Evolutionary conservation across 1,284 basidiomycete species (phyloP).

Genomic region (Blastosporella zonata): DNA sequence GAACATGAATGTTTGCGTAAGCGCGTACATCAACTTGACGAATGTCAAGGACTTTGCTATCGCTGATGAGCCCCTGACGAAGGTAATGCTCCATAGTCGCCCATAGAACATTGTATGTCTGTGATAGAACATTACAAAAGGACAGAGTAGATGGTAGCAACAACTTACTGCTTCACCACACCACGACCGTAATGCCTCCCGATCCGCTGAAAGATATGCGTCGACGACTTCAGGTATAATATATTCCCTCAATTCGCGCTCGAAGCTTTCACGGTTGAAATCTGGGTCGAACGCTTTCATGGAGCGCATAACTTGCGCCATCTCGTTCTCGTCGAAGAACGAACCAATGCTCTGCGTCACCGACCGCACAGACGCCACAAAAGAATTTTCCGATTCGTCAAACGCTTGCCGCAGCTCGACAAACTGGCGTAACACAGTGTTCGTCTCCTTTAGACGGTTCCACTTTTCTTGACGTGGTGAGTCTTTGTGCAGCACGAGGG

Average conservation of each 20-base stretch:
- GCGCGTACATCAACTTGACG: constrained; percentile 85
- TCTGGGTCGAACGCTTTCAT: constrained; percentile 87
- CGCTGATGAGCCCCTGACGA: constrained; percentile 84
- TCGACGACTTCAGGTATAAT: constrained; percentile 98
- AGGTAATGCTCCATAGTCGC: constrained; percentile 96
- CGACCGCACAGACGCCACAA: constrained; percentile 78
- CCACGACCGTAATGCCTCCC: constrained; percentile 86
- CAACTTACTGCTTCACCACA: constrained; percentile 88
- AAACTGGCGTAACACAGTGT: constrained; percentile 66
- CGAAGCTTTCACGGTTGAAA: constrained; percentile 86
- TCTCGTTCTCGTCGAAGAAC: constrained; percentile 98
- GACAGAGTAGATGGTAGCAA: background rate
- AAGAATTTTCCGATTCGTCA: constrained; percentile 92
- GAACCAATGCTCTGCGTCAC: constrained; percentile 86
- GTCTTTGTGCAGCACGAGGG: constrained; percentile 81
- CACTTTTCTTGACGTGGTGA: constrained; percentile 75
- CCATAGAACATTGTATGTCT: constrained; percentile 97
- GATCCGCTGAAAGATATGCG: constrained; percentile 89
- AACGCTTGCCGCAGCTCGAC: constrained; percentile 68
- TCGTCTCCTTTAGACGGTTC: constrained; percentile 73
- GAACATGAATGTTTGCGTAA: background rate
- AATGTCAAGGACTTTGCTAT: constrained; percentile 92
- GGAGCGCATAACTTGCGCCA: constrained; percentile 85
- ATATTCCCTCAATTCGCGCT: constrained; percentile 92
- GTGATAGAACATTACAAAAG: background rate